phyloP scores from a whole-genome alignment of 306 rosid genomes.

The Rosa multiflora region DNA sequence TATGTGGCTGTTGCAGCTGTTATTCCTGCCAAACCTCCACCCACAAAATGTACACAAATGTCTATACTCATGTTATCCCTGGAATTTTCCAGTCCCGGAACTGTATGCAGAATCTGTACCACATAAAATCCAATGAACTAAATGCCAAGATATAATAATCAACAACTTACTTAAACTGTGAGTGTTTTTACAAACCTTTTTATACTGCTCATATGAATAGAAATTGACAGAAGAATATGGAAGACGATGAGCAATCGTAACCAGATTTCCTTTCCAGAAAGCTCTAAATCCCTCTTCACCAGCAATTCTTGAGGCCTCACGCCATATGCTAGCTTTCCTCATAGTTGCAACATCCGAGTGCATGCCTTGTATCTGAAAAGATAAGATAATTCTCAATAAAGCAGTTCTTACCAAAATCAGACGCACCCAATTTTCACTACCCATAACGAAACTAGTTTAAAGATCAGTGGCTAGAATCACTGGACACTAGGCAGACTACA shows the following conservation, averaged over 20 bases:
- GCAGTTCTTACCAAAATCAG: background rate
- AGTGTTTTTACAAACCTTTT: constrained; percentile 44
- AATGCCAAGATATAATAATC: background rate
- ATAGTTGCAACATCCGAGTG: constrained; percentile 80
- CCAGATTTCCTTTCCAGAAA: constrained; percentile 97
- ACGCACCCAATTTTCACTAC: background rate
- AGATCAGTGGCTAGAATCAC: background rate
- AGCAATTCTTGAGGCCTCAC: constrained; percentile 85
- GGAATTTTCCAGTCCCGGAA: constrained; percentile 53
- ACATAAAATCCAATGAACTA: constrained; percentile 15
- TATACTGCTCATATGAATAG: constrained; percentile 88
- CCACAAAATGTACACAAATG: constrained; percentile 65
- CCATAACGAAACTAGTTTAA: background rate
- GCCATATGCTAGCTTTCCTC: constrained; percentile 82
- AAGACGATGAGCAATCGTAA: constrained; percentile 91
- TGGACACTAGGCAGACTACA: background rate
- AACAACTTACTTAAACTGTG: background rate
- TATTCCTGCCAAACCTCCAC: constrained; percentile 94
- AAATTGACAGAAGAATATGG: constrained; percentile 95
- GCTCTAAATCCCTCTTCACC: constrained; percentile 93
- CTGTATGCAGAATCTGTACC: constrained; percentile 52
- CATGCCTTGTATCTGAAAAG: constrained; percentile 87
- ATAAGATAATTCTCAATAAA: background rate
- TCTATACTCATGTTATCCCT: constrained; percentile 56
- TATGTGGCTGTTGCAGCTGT: constrained; percentile 91